Base-by-base conservation (phyloP, 495 filamentous ascomycete species). In the Corynascus novoguineensis region DNA sequence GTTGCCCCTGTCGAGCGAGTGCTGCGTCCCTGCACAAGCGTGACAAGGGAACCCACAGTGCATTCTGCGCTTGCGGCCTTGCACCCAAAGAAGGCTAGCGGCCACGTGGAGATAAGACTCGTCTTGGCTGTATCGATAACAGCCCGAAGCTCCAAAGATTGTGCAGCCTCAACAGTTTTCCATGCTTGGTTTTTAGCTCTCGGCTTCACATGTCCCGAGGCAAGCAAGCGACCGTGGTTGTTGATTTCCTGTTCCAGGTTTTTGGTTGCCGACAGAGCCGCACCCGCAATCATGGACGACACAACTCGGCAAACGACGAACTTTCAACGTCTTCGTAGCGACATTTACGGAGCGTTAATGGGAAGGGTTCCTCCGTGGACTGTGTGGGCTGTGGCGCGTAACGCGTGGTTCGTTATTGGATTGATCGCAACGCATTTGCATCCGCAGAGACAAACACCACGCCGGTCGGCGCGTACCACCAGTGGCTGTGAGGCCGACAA, bases 171-270 rank as follows among this genome's bases (percentile, higher is more conserved):
- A n/a, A n/a, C n/a, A n/a, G n/a, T n/a, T n/a, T n/a, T 41, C 41
- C 25, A 29, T n/a, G 24, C 6, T 7, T n/a, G 4, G n/a, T 7
- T 35, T 25, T 11, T 14, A 7, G 4, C 29, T 15, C 4, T 52
- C 49, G 49, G 49, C 48, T 50, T 50, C 48, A 50, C 48, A 50
- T 50, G 40, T 42, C 40, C 40, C 42, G 24, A 46, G 42, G 24
- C 22, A 46, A 46, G 42, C 35, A 17, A 38, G 35, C 35, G 35
- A 17, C n/a, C 15, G 4, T 41, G 14, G n/a, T 7, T 41, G 15
- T 41, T n/a, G 37, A 7, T 19, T 41, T 41, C 37, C 17, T 6
- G 17, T 41, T 41, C 37, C 37, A 41, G 37, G 4, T 4, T 17
- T 41, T 37, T 14, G 4, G 2, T 15, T 41, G 37, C 15, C 37